Percentiles rank a stretch among this genome's conserved stretches.
Evolutionary conservation across 192 early-diverging fungal species (phyloP).

Genomic region (Coemansia sp.): DNA sequence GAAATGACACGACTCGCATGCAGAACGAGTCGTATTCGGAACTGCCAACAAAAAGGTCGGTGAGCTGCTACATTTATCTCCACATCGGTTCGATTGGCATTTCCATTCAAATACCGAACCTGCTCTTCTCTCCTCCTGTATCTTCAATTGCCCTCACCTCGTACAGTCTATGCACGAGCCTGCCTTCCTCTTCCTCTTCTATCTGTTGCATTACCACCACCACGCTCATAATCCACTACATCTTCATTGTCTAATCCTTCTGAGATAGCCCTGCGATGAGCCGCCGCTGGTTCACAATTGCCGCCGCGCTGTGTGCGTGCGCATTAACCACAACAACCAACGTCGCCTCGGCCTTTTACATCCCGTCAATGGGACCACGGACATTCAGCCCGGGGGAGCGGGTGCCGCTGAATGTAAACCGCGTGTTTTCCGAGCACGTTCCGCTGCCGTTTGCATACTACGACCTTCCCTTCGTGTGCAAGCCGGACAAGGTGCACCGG

Average conservation of each 20-base stretch:
- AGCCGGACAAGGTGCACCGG: constrained; percentile 23
- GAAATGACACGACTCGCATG: neutral
- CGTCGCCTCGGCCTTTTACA: constrained; percentile 35
- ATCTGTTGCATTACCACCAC: too few species aligned
- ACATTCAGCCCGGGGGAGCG: constrained; percentile 52
- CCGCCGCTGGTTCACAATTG: neutral
- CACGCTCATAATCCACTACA: too few species aligned
- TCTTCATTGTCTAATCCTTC: too few species aligned
- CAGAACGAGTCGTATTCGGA: neutral
- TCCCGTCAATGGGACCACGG: constrained; percentile 49
- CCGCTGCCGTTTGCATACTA: constrained; percentile 67
- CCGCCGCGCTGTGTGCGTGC: constrained; percentile 5
- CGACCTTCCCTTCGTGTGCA: constrained; percentile 66
- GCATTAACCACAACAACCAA: neutral
- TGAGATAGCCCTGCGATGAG: too few species aligned
- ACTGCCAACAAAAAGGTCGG: neutral
- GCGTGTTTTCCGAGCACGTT: constrained; percentile 68
- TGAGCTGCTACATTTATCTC: too few species aligned
- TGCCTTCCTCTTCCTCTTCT: neutral
- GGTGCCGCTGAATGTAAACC: constrained; percentile 67
- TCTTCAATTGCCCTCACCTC: neutral
- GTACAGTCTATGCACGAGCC: neutral
- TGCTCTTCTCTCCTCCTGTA: too few species aligned
- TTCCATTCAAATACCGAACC: too few species aligned
- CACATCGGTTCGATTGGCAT: too few species aligned